Evolutionary conservation across 2,329 filamentous ascomycete genomes (phyloP), one percentile per base, ranked within the genome.

Genomic region (Penicillium digitatum): DNA sequence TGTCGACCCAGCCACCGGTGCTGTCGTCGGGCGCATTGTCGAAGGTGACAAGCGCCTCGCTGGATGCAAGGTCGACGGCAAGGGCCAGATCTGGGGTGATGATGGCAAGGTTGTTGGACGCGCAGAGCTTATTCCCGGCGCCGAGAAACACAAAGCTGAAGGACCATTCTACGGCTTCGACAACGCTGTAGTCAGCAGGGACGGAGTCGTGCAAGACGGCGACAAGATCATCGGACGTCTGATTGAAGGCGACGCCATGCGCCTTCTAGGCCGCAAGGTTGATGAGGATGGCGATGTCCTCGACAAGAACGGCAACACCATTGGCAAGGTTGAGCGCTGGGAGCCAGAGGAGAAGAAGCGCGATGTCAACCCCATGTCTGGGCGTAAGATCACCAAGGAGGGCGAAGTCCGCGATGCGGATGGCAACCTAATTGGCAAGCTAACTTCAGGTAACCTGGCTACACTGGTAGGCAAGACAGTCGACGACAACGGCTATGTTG

Each of bases 211-310:
- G 50, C 72, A 75, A 57, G 75, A 75, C 56, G 75, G 81, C 6
- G 81, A 56, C 8, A 59, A 55, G 18, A 54, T 64, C 35, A 68
- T 72, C 29, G 87, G 87, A 40, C 81, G 81, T 44, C 73, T 89
- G 6, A 72, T 84, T 5, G 82, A 87, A 57, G 87, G 87, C 14
- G 85, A 89, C 46, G 68, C 79, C 9, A 85, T 85, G 73, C 79
- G 80, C 52, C 78, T 89, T 26, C 80, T 82, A 54, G 87, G 86
- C 27, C 86, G 85, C 69, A 72, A 79, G 34, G 85, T 89, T 22
- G 86, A 89, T 54, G 76, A 85, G 31, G 86, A 89, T 56, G 87
- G 87, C 12, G 87, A 89, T 44, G 81, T 89, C 31, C 73, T 86
- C 5, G 86, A 89, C 66, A 83, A 81, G 61, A 77, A 79, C n/a